Percentiles rank a stretch among this genome's conserved stretches.
These are phyloP conservation scores for Trifolium pratense DNA, from an alignment of 306 rosid genomes.

Conservation along the genomic window DNA sequence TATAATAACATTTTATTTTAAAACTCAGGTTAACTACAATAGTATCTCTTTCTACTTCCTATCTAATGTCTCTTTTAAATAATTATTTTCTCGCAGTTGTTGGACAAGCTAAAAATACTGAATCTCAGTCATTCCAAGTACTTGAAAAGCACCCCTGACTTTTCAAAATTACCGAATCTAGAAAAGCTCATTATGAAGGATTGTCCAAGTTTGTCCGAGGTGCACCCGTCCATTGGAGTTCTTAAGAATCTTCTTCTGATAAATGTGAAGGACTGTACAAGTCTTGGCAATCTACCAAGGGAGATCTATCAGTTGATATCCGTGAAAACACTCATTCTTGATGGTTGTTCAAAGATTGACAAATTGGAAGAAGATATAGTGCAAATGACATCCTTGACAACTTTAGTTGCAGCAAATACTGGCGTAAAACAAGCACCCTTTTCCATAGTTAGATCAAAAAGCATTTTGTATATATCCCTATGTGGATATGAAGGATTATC, in stretches of 20 bases:
- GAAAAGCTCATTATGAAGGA: conserved; percentile 35
- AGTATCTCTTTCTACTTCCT: not conserved
- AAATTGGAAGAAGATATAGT: conserved; percentile 47
- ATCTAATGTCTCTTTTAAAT: not conserved
- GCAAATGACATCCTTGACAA: conserved; percentile 52
- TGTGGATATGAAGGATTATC: conserved; percentile 48
- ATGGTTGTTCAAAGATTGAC: conserved; percentile 49
- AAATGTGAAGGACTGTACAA: conserved; percentile 34
- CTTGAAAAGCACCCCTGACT: conserved; percentile 42
- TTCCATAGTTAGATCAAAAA: conserved; percentile 25
- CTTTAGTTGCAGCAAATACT: conserved; percentile 43
- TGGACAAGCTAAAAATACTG: conserved; percentile 42
- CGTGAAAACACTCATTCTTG: conserved; percentile 46
- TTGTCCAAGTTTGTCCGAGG: conserved; percentile 27
- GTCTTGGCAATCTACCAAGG: conserved; percentile 29
- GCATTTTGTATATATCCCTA: conserved; percentile 42
- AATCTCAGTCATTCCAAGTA: conserved; percentile 38
- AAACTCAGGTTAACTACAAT: not conserved
- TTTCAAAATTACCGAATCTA: conserved; percentile 45
- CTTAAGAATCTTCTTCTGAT: not conserved
- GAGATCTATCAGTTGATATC: conserved; percentile 39
- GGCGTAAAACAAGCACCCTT: conserved; percentile 40
- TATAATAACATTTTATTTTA: not conserved
- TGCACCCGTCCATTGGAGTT: conserved; percentile 48
- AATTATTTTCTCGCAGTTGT: conserved; percentile 1